Conservation (phyloP, 805 yeast genomes). For the Ogataea henricii region DNA sequence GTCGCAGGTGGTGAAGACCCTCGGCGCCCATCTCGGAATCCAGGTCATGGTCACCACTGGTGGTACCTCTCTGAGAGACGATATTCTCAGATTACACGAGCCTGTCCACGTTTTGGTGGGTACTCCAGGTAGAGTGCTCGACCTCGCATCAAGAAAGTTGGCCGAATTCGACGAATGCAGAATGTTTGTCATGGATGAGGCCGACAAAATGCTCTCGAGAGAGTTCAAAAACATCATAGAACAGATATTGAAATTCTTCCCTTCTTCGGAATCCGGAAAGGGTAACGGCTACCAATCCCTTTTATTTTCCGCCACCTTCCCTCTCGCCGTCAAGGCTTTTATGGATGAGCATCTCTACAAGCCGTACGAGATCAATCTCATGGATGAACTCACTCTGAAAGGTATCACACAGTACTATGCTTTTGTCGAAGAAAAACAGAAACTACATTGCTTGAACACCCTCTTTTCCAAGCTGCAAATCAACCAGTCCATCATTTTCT, state of each 20-base stretch:
- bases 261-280: slow-evolving; percentile 41
- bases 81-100: slow-evolving; percentile 87
- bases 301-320: slow-evolving; percentile 94
- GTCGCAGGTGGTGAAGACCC: slow-evolving; percentile 93
- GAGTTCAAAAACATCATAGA: slow-evolving; percentile 88
- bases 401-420: slow-evolving; percentile 98
- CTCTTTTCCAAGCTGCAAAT: slow-evolving; percentile 91
- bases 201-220: slow-evolving; percentile 91
- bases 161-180: slow-evolving; percentile 88
- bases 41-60: slow-evolving; percentile 98
- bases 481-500: slow-evolving; percentile 94
- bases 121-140: slow-evolving; percentile 96
- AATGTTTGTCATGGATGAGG: slow-evolving; percentile 96
- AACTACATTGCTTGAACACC: slow-evolving; percentile 93
- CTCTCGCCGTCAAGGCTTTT: slow-evolving; percentile 86
- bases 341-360: slow-evolving; percentile 88
- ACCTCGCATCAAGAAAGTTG: slow-evolving; percentile 82
- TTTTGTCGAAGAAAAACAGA: slow-evolving; percentile 96
- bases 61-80: slow-evolving; percentile 93
- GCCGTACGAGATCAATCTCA: slow-evolving; percentile 93
- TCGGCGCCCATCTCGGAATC: slow-evolving; percentile 90
- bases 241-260: slow-evolving; percentile 81
- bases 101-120: slow-evolving; percentile 95
- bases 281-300: slow-evolving; percentile 71
- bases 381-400: slow-evolving; percentile 95